Percentiles rank a stretch among this genome's conserved stretches.
Conservation (phyloP, 1,284 basidiomycete species). For the Polyporus tsugae region DNA sequence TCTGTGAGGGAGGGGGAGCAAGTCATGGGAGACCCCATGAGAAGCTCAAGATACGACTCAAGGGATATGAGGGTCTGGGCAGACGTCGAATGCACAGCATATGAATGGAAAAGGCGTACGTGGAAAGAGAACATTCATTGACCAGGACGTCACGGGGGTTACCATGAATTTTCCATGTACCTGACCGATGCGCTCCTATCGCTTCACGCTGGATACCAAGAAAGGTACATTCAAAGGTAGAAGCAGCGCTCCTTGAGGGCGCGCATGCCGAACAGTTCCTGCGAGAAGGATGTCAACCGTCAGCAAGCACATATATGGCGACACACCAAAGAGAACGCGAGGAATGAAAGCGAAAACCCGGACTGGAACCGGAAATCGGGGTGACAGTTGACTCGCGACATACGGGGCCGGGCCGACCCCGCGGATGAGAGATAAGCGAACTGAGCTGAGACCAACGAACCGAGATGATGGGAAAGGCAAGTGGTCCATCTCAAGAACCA, state of each 20-base stretch:
- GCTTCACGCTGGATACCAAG: slow-evolving; percentile 6
- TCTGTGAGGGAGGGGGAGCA: not conserved
- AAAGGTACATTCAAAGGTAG: slow-evolving; percentile 53
- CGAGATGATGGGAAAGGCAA: not conserved
- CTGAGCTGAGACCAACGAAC: slow-evolving; percentile 16
- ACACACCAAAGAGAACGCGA: not conserved
- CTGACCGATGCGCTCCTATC: not conserved
- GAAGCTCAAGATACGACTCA: not conserved
- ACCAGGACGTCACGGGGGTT: not conserved
- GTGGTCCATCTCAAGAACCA: slow-evolving; percentile 19
- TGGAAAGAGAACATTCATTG: slow-evolving; percentile 11
- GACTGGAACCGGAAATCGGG: not conserved
- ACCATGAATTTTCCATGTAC: not conserved
- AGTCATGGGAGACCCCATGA: slow-evolving; percentile 8
- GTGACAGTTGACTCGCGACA: not conserved
- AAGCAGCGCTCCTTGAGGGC: slow-evolving; percentile 84
- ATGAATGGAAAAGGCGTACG: slow-evolving; percentile 5
- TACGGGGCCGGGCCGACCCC: not conserved
- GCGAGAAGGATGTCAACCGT: slow-evolving; percentile 25
- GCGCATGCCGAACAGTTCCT: slow-evolving; percentile 83
- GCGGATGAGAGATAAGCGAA: not conserved
- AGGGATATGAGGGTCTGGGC: not conserved
- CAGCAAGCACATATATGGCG: slow-evolving; percentile 11
- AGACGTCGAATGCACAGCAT: not conserved
- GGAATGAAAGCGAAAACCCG: not conserved